Base-by-base conservation (phyloP, 139 green algal genomes). In the Nannochloris sp. region DNA sequence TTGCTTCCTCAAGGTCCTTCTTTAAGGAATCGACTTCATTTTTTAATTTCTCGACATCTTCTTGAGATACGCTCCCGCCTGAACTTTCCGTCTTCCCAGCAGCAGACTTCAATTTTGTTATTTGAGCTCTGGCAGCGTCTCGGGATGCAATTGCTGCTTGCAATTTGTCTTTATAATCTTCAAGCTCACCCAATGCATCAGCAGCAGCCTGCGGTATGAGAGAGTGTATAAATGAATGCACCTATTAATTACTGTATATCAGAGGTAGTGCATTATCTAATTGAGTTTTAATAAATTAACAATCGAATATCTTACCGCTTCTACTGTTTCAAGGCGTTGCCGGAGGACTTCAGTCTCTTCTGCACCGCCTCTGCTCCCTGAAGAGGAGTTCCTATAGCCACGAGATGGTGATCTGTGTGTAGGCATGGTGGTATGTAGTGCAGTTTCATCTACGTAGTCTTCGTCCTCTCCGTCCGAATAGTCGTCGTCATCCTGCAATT, bases 161-260 rank as follows among this genome's bases (percentile, higher is more conserved):
- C 67, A 76, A 42, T 67, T 75, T 67, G 32, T 76, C 70, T 10
- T 63, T 76, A 38, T 38, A 64, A 12, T 76, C 70, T 19, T 76
- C 70, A 9, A 76, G 68, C 45, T 76, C 70, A 9, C 70, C 70
- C 53, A 76, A 38, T 8, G 70, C 70, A 29, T 76, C 70, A 1
- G 70, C 70, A 2, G 70, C 70, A 13, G 70, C 70, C 70, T 79
- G 68, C n/a, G 19, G 42, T 51, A 51, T 19, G 19, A 51, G 42
- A 27, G 19, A 27, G 42, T 27, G 42, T 19, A 19, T 27, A 51
- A 51, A 51, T 51, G 42, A 51, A n/a, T n/a, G n/a, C n/a, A n/a
- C n/a, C n/a, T 51, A 19, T 51, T 27, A 27, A 27, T 51, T 19
- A 19, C 42, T 51, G 19, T 51, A 51, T 51, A 27, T 19, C 19